Conservation (phyloP, 768 basidiomycete species). For the Leccinum pellstonianum region DNA sequence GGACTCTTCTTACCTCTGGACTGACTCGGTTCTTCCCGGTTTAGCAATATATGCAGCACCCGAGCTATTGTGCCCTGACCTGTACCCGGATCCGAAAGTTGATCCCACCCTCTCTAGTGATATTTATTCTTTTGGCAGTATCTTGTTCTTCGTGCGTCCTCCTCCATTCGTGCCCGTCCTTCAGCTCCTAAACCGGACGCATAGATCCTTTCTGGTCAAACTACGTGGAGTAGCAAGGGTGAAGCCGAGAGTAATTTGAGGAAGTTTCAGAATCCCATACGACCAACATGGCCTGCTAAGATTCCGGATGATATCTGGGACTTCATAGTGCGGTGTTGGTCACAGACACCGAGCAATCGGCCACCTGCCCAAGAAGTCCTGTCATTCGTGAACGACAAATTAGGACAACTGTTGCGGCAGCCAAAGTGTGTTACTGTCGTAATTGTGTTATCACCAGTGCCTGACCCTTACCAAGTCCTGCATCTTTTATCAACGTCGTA, state of each 20-base stretch:
- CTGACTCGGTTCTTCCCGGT: not conserved
- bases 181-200: not conserved
- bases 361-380: not conserved
- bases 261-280: not conserved
- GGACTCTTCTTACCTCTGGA: not conserved
- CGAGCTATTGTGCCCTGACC: not conserved
- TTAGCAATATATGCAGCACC: too few relatives aligned
- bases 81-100: not conserved
- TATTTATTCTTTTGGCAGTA: slow-evolving; percentile 8
- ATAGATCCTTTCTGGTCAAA: slow-evolving; percentile 4
- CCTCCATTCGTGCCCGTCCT: not conserved
- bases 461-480: slow-evolving; percentile 1
- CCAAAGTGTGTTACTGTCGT: not conserved
- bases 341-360: not conserved
- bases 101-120: not conserved
- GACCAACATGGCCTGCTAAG: slow-evolving; percentile 1
- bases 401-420: not conserved
- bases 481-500: slow-evolving; percentile 9
- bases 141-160: slow-evolving; percentile 7
- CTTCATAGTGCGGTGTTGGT: slow-evolving; percentile 8
- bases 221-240: not conserved
- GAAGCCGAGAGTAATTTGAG: not conserved
- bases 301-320: slow-evolving; percentile 1
- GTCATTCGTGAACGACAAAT: not conserved
- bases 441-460: not conserved